These are phyloP conservation scores for Aaosphaeria pasadenensis DNA, from an alignment of 2,329 filamentous ascomycete genomes.

Conservation along the genomic window DNA sequence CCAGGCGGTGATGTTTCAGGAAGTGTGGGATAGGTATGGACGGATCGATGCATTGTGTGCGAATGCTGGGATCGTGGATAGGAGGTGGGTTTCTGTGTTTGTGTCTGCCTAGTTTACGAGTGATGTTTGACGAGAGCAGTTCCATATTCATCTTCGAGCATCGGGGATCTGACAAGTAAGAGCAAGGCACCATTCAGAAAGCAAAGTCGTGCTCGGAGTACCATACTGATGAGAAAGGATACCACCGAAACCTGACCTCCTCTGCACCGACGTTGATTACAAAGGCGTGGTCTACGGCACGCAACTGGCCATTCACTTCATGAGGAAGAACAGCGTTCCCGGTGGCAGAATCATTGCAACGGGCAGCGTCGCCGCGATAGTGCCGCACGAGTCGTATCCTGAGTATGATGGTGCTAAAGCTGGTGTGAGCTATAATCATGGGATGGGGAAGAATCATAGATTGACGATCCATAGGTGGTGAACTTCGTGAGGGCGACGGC, in stretches of 20 bases:
- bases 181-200: not conserved
- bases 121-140: conserved; percentile 3
- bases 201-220: not conserved
- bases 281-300: conserved; percentile 53
- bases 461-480: conserved; percentile 5
- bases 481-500: conserved; percentile 22
- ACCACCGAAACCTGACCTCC: conserved; percentile 46
- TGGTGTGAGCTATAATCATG: conserved; percentile 23
- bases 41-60: conserved; percentile 50
- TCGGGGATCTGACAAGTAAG: conserved; percentile 22
- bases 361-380: conserved; percentile 43
- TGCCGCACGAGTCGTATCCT: conserved; percentile 46
- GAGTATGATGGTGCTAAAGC: conserved; percentile 54
- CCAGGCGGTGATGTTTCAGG: conserved; percentile 46
- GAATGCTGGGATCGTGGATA: conserved; percentile 53
- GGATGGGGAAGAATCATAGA: not conserved
- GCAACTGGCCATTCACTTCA: conserved; percentile 52
- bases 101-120: too few relatives aligned
- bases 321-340: conserved; percentile 47
- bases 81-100: conserved; percentile 6
- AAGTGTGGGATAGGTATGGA: conserved; percentile 44
- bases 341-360: conserved; percentile 48
- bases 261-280: conserved; percentile 50
- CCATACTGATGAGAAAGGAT: conserved; percentile 20
- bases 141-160: conserved; percentile 46